A percentile compares a stretch with the other conserved stretches of the same genome.
Evolutionary conservation across 805 yeast genomes (phyloP).

Genomic region (baker's yeast (Saccharomyces cerevisiae)): DNA sequence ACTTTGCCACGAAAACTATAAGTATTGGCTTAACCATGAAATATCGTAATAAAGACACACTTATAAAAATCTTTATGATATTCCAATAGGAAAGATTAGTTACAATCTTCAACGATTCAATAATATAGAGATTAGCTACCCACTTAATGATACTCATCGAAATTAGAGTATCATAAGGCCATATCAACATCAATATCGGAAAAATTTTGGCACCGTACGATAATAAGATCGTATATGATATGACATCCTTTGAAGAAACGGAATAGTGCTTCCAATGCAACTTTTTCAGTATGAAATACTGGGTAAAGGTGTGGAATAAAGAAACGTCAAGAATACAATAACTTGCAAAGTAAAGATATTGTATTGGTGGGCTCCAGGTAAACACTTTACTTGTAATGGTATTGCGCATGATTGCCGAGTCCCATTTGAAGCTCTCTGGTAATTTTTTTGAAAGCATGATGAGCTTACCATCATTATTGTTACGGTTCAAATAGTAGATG

Average conservation of each 20-base stretch:
- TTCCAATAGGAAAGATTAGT: constrained; percentile 27
- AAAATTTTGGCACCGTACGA: constrained; percentile 75
- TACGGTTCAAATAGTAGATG: neutral
- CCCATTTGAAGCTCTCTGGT: neutral
- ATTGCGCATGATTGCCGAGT: neutral
- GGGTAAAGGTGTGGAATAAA: constrained; percentile 34
- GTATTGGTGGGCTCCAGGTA: constrained; percentile 34
- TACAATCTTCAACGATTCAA: constrained; percentile 53
- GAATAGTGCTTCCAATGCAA: constrained; percentile 27
- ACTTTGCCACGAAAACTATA: constrained; percentile 14
- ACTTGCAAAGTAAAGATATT: constrained; percentile 49
- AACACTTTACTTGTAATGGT: constrained; percentile 29
- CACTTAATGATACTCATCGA: constrained; percentile 52
- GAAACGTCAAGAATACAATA: constrained; percentile 43
- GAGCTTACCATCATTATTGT: neutral
- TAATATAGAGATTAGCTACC: constrained; percentile 51
- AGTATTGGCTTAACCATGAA: constrained; percentile 17
- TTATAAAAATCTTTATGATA: constrained; percentile 13
- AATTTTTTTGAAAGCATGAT: neutral
- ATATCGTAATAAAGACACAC: constrained; percentile 14
- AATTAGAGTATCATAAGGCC: constrained; percentile 88
- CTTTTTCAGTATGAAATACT: constrained; percentile 19
- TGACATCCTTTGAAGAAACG: constrained; percentile 16
- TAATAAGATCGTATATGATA: constrained; percentile 62
- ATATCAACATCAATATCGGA: constrained; percentile 87